A percentile compares a stretch with the other conserved stretches of the same genome.
These are phyloP conservation scores for Hypoxylon sp. DNA, from an alignment of 2,329 filamentous ascomycete genomes.

Conservation along the genomic window DNA sequence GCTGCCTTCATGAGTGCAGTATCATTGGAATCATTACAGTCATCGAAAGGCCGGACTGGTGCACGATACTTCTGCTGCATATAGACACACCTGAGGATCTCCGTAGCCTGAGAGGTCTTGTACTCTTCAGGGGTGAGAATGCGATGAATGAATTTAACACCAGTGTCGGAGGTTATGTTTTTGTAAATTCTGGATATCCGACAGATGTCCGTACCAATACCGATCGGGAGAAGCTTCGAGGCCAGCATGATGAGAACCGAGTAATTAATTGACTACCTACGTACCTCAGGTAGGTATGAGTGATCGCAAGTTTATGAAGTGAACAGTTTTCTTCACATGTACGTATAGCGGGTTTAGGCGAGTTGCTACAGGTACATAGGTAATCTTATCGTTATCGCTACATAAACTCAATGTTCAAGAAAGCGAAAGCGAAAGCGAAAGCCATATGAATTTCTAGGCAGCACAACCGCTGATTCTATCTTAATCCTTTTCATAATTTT, in stretches of 20 bases:
- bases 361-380: background rate
- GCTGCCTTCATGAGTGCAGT: conserved; percentile 58
- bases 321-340: background rate
- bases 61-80: background rate
- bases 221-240: conserved; percentile 73
- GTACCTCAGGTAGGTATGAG: background rate
- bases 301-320: background rate
- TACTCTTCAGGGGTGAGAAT: conserved; percentile 64
- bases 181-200: conserved; percentile 74
- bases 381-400: conserved; percentile 19
- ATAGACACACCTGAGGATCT: conserved; percentile 34
- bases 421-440: background rate
- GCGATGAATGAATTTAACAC: conserved; percentile 63
- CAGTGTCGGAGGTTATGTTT: conserved; percentile 65
- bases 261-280: background rate
- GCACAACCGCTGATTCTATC: background rate
- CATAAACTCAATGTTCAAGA: background rate
- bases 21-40: conserved; percentile 4
- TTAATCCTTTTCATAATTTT: background rate
- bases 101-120: conserved; percentile 19
- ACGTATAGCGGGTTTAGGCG: background rate
- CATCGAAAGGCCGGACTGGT: background rate
- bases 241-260: conserved; percentile 26
- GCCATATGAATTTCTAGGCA: background rate
- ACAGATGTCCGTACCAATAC: conserved; percentile 86